Conservation (phyloP, 805 yeast genomes). For the Saccharomyces paradoxus region DNA sequence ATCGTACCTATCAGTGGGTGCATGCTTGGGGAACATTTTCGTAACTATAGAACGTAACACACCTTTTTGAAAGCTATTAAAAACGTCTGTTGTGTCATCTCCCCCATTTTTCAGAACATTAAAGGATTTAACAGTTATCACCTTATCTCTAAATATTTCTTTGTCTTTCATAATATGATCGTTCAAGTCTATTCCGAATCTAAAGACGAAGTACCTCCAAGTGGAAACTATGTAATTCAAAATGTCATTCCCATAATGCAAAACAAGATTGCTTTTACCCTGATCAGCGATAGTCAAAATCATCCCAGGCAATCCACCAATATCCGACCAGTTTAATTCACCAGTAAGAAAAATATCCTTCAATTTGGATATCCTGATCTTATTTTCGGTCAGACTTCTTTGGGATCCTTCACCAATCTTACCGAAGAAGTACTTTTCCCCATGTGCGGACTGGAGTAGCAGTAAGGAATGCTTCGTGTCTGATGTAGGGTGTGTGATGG, state of each 20-base stretch:
- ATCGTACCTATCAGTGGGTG: conserved; percentile 30
- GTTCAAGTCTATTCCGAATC: conserved; percentile 55
- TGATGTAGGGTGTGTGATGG: conserved; percentile 53
- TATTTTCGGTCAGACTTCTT: conserved; percentile 56
- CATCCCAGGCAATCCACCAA: conserved; percentile 90
- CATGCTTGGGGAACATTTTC: conserved; percentile 52
- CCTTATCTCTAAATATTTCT: conserved; percentile 27
- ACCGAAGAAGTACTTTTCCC: conserved; percentile 57
- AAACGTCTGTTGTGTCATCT: not conserved
- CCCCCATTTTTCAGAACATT: conserved; percentile 19
- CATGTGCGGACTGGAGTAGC: conserved; percentile 36
- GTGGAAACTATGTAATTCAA: conserved; percentile 56
- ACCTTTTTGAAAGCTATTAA: conserved; percentile 6
- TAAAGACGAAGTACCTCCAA: conserved; percentile 81
- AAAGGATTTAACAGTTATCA: conserved; percentile 35
- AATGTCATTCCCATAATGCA: conserved; percentile 44
- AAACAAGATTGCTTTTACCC: conserved; percentile 48
- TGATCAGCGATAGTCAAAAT: conserved; percentile 76
- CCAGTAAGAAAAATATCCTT: conserved; percentile 74
- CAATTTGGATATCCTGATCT: conserved; percentile 48
- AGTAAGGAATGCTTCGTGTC: conserved; percentile 54
- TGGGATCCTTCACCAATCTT: conserved; percentile 82
- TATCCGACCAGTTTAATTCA: conserved; percentile 59
- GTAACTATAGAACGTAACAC: conserved; percentile 31
- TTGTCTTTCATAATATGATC: conserved; percentile 21